A percentile compares a stretch with the other conserved stretches of the same genome.
These are phyloP conservation scores for Cicer arietinum DNA, from an alignment of 306 rosid species.

Conservation along the genomic window DNA sequence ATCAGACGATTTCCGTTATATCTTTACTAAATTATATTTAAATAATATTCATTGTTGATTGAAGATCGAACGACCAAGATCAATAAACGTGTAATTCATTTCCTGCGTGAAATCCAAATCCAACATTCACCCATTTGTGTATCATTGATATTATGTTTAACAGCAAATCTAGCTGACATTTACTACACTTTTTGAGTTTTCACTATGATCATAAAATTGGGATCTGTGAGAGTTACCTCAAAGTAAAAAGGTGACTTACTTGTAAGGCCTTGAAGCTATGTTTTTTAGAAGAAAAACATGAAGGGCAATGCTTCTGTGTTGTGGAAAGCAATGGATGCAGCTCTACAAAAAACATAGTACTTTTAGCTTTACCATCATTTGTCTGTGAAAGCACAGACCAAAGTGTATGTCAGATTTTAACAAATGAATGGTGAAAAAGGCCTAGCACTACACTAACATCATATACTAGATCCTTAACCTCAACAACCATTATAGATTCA, in stretches of 20 bases:
- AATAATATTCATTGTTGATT: too few relatives aligned
- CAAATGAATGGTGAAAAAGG: slow-evolving; percentile 54
- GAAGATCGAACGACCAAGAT: too few relatives aligned
- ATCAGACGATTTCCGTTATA: too few relatives aligned
- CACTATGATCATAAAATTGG: slow-evolving; percentile 46
- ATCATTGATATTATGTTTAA: slow-evolving; percentile 34
- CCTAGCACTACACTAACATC: slow-evolving; percentile 37
- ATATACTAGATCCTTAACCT: slow-evolving; percentile 33
- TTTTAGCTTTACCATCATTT: slow-evolving; percentile 48
- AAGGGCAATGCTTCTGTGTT: slow-evolving; percentile 46
- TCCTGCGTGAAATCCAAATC: too few relatives aligned
- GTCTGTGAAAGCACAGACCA: slow-evolving; percentile 82
- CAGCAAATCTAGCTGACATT: slow-evolving; percentile 46
- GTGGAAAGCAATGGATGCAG: slow-evolving; percentile 46
- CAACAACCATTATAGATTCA: slow-evolving; percentile 33
- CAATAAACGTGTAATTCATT: too few relatives aligned
- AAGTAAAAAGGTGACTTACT: slow-evolving; percentile 44
- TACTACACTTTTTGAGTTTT: slow-evolving; percentile 51
- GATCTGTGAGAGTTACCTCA: slow-evolving; percentile 51
- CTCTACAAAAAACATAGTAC: slow-evolving; percentile 51
- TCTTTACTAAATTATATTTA: too few relatives aligned
- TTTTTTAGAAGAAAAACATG: slow-evolving; percentile 56
- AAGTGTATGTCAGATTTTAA: slow-evolving; percentile 52
- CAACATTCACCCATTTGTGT: too few relatives aligned
- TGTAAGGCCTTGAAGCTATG: slow-evolving; percentile 48